Conservation (phyloP, 2,329 filamentous ascomycete genomes). For the Scopulariopsis brevicaulis region DNA sequence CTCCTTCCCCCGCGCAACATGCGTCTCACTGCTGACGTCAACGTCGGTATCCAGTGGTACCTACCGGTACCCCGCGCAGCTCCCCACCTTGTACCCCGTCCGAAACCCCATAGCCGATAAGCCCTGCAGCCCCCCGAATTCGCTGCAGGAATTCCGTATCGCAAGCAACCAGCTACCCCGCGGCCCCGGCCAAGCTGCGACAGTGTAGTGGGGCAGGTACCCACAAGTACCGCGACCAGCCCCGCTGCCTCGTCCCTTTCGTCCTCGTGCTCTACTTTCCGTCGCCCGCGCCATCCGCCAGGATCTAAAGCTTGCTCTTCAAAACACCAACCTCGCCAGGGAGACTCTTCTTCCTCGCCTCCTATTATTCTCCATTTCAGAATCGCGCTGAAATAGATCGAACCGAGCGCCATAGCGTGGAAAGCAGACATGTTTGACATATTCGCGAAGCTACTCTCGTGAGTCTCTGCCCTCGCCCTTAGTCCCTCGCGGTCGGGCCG, state of each 20-base stretch:
- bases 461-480: conserved; percentile 26
- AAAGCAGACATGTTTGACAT: conserved; percentile 57
- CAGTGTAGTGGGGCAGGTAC: neutral
- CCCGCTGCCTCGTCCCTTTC: neutral
- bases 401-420: neutral
- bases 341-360: neutral
- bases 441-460: conserved; percentile 69
- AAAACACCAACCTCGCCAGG: neutral
- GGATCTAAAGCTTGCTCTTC: neutral
- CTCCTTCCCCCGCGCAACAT: neutral
- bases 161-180: neutral
- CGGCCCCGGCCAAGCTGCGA: neutral
- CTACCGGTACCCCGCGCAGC: neutral
- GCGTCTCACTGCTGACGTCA: neutral
- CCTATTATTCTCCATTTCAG: neutral
- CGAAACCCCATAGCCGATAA: neutral
- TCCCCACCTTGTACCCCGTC: neutral
- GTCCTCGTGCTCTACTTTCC: neutral
- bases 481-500: neutral
- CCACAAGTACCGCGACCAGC: neutral
- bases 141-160: neutral
- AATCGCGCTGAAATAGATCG: neutral
- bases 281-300: neutral
- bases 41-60: neutral
- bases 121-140: neutral